Evolutionary conservation across 2,329 filamentous ascomycete species (phyloP), one percentile per base, ranked within the genome.

Genomic region (Ilyonectria robusta): DNA sequence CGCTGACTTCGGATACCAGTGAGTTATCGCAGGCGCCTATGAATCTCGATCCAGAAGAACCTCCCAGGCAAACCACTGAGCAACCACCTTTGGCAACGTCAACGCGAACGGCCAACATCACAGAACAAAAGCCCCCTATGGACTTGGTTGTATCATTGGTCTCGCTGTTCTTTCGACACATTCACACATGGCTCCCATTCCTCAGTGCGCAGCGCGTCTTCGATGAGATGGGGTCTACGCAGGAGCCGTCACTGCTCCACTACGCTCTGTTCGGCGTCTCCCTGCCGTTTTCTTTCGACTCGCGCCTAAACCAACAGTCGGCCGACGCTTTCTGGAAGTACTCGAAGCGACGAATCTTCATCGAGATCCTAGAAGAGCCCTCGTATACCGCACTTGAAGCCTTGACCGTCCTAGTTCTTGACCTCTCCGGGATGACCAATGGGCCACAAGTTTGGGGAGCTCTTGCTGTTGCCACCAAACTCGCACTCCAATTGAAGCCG

Each of bases 281-380:
- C 3, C 48, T 67, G 29, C 65, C 65, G 1, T 62, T 59, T 42
- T 61, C 51, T 1, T 57, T 62, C 31, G 51, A 61, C 42, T 57
- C 60, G 19, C 48, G 63, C 33, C 23, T 66, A 26, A 37, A 50
- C 48, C 44, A 42, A 19, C n/a, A 10, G 13, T 19, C 46, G 7
- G 47, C 53, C 17, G 65, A 67, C 48, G 58, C 59, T 8, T 67
- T 59, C 46, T 67, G 65, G 65, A 67, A 67, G 29, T 67, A 67
- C 40, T 35, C 59, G 3, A 67, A 62, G 42, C 44, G 65, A 17
- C 46, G 47, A 6, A 56, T 67, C 10, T 33, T 62, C 21, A 42
- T 67, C 59, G 65, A 67, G 37, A 53, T 46, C 23, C 17, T 55
- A 6, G 65, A 67, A n/a, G 65, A 67, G 40, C 65, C 65, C 2